Evolutionary conservation across 2,329 filamentous ascomycete genomes (phyloP).

Genomic region (Bisporella sp.): DNA sequence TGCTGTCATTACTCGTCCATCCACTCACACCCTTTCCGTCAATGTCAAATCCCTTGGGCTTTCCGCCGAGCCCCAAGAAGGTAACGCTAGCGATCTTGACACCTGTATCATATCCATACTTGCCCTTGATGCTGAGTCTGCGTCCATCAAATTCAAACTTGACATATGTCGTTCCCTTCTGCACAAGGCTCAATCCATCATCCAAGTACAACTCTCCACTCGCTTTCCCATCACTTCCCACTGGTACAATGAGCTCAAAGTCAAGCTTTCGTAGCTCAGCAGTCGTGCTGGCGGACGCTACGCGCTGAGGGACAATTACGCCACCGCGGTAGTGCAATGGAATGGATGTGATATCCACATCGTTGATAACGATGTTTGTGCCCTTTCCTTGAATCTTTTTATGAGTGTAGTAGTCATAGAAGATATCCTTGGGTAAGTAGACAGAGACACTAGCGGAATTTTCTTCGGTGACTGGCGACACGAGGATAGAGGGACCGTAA

Average conservation of each 20-base stretch:
- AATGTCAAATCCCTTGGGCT: neutral
- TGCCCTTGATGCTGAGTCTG: constrained; percentile 42
- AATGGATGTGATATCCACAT: constrained; percentile 43
- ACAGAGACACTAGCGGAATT: constrained; percentile 36
- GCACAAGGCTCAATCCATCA: constrained; percentile 63
- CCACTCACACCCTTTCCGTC: neutral
- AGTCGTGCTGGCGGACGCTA: constrained; percentile 54
- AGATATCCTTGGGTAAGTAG: constrained; percentile 43
- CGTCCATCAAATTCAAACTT: constrained; percentile 51
- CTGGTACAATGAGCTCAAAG: constrained; percentile 66
- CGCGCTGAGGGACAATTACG: constrained; percentile 54
- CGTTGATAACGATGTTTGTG: constrained; percentile 29
- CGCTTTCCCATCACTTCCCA: constrained; percentile 55
- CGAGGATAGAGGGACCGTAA: constrained; percentile 40
- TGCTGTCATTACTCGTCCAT: constrained; percentile 1
- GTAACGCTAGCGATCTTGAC: constrained; percentile 42
- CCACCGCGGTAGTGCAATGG: constrained; percentile 64
- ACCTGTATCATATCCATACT: constrained; percentile 43
- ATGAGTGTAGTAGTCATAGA: constrained; percentile 46
- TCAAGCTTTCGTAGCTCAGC: constrained; percentile 53
- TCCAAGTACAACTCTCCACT: constrained; percentile 67
- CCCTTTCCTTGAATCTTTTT: constrained; percentile 36
- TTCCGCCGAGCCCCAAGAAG: constrained; percentile 34
- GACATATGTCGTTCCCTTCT: constrained; percentile 48
- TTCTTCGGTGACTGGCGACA: constrained; percentile 42